phyloP scores from a whole-genome alignment of 306 rosid species.

The Biancaea sappan region DNA sequence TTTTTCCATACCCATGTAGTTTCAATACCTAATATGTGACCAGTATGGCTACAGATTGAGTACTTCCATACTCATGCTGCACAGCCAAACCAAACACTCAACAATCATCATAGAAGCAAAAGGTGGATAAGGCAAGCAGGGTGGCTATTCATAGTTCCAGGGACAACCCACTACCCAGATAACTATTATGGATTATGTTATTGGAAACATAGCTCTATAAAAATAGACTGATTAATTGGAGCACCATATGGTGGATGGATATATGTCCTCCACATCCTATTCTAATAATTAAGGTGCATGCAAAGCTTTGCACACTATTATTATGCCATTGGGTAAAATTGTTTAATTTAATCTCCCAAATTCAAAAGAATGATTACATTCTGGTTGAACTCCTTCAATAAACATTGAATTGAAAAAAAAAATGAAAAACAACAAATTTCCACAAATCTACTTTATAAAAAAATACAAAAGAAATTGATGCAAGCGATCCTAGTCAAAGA shows the following conservation, averaged over 20 bases:
- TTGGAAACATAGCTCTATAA: neutral
- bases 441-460: neutral
- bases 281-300: neutral
- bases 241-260: neutral
- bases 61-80: neutral
- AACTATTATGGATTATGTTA: neutral
- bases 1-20: neutral
- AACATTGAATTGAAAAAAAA: neutral
- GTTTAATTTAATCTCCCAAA: neutral
- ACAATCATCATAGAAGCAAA: neutral
- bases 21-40: neutral
- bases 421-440: too few species aligned
- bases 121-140: neutral
- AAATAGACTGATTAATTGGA: neutral
- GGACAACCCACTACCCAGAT: neutral
- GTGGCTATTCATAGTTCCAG: neutral
- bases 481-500: neutral
- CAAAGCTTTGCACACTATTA: neutral
- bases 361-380: neutral
- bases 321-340: neutral
- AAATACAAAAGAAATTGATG: neutral
- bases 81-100: neutral
- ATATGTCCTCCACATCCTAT: neutral
- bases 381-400: neutral
- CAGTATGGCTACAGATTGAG: neutral